These are phyloP conservation scores for Aspergillus ellipticus DNA, from an alignment of 495 filamentous ascomycete species.

Conservation along the genomic window DNA sequence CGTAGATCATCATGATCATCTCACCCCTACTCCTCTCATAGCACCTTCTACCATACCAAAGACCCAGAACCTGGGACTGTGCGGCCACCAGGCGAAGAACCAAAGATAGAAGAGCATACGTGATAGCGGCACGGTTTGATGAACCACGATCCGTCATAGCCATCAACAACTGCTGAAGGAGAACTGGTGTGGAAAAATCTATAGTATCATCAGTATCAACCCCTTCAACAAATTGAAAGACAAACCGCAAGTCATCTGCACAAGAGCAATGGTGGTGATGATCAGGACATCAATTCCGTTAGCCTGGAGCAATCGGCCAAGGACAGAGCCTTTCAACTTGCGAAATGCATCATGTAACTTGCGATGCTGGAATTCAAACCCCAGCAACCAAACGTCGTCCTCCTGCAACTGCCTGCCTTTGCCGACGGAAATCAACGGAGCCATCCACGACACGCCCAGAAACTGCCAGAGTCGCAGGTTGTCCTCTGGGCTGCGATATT, in stretches of 20 bases:
- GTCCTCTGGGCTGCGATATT: slow-evolving; percentile 77
- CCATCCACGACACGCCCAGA: slow-evolving; percentile 80
- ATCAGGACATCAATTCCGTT: slow-evolving; percentile 75
- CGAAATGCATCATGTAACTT: slow-evolving; percentile 69
- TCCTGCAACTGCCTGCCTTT: slow-evolving; percentile 62
- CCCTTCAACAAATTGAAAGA: background rate
- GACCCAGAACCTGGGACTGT: slow-evolving; percentile 63
- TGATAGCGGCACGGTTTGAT: slow-evolving; percentile 54
- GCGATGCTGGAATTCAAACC: slow-evolving; percentile 72
- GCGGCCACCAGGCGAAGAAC: slow-evolving; percentile 54
- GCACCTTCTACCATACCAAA: slow-evolving; percentile 71
- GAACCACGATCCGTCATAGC: slow-evolving; percentile 55
- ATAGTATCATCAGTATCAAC: slow-evolving; percentile 9
- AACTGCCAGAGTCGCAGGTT: slow-evolving; percentile 75
- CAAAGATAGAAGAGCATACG: slow-evolving; percentile 62
- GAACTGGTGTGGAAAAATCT: slow-evolving; percentile 59
- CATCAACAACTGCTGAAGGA: slow-evolving; percentile 67
- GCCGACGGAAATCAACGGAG: slow-evolving; percentile 62
- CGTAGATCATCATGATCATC: slow-evolving; percentile 84
- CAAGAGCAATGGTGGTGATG: slow-evolving; percentile 53
- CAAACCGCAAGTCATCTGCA: slow-evolving; percentile 58
- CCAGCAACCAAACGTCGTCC: slow-evolving; percentile 72
- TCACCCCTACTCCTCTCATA: slow-evolving; percentile 81
- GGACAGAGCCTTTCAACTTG: slow-evolving; percentile 65
- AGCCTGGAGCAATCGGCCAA: slow-evolving; percentile 62